These are phyloP conservation scores for Nicotiana rustica DNA, from an alignment of 305 asterid species.

Conservation along the genomic window DNA sequence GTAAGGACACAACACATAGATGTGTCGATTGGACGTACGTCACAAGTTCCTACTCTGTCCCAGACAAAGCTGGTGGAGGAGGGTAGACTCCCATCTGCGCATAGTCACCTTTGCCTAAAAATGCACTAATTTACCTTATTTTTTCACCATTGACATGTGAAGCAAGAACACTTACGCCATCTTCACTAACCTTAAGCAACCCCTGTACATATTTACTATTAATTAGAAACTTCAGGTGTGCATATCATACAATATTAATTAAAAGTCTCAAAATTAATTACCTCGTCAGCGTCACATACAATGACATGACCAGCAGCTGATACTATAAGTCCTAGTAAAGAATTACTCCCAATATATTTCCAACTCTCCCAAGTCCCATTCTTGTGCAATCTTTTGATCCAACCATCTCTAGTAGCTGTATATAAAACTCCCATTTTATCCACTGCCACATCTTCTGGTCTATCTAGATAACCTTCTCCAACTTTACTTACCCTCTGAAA, in stretches of 20 bases:
- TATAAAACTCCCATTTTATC: conserved; percentile 59
- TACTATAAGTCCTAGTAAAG: conserved; percentile 55
- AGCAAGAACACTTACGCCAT: conserved; percentile 56
- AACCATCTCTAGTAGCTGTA: conserved; percentile 79
- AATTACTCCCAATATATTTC: conserved; percentile 45
- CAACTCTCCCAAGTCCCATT: conserved; percentile 76
- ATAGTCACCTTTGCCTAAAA: background rate
- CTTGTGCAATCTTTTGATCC: conserved; percentile 58
- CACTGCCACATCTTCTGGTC: conserved; percentile 68
- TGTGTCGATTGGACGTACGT: background rate
- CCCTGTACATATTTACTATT: conserved; percentile 50
- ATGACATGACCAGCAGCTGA: conserved; percentile 59
- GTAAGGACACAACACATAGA: background rate
- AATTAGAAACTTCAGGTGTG: background rate
- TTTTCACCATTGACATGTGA: conserved; percentile 58
- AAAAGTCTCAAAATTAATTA: conserved; percentile 23
- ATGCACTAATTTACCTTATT: conserved; percentile 49
- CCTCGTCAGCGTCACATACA: conserved; percentile 65
- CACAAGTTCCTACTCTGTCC: background rate
- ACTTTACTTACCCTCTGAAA: conserved; percentile 63
- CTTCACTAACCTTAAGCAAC: conserved; percentile 62
- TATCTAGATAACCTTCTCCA: conserved; percentile 66
- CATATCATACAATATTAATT: background rate
- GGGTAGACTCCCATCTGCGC: too few relatives aligned
- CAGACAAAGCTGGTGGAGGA: background rate